phyloP scores from a whole-genome alignment of 1,139 yeast species.

The Zygoascus hellenicus region DNA sequence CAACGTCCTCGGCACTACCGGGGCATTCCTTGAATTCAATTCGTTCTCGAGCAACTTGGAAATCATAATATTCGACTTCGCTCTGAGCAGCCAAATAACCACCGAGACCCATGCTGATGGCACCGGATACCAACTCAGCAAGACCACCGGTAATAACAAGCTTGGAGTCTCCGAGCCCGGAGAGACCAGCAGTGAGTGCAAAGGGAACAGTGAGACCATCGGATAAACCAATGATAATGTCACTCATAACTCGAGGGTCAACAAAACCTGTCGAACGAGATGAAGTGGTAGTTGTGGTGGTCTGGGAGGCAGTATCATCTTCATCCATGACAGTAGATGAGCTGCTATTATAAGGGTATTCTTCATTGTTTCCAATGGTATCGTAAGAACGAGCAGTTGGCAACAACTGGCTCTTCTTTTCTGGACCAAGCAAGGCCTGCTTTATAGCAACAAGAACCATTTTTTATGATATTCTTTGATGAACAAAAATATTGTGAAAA shows the following conservation, averaged over 20 bases:
- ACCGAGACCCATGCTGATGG: slow-evolving; percentile 81
- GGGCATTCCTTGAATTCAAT: slow-evolving; percentile 51
- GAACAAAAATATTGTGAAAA: background rate
- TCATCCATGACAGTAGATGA: slow-evolving; percentile 7
- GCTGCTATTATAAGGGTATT: slow-evolving; percentile 2
- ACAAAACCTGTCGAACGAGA: slow-evolving; percentile 19
- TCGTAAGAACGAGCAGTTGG: slow-evolving; percentile 28
- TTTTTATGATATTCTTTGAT: slow-evolving; percentile 2
- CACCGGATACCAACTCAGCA: slow-evolving; percentile 81
- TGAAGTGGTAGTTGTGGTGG: slow-evolving; percentile 14
- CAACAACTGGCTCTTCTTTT: slow-evolving; percentile 25
- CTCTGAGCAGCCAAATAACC: slow-evolving; percentile 79
- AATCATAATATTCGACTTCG: slow-evolving; percentile 48
- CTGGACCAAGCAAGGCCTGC: slow-evolving; percentile 28
- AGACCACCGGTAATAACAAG: slow-evolving; percentile 80
- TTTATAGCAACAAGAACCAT: slow-evolving; percentile 34
- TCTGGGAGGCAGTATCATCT: slow-evolving; percentile 15
- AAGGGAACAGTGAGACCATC: slow-evolving; percentile 83
- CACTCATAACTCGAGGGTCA: slow-evolving; percentile 64
- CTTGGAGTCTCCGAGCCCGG: slow-evolving; percentile 65
- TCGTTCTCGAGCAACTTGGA: slow-evolving; percentile 59
- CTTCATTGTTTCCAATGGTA: slow-evolving; percentile 16
- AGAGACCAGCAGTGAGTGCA: slow-evolving; percentile 77
- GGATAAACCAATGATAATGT: slow-evolving; percentile 69
- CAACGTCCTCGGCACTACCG: slow-evolving; percentile 46